These are phyloP conservation scores for Peronospora farinosa DNA, from an alignment of 352 stramenopile genomes.

Conservation along the genomic window DNA sequence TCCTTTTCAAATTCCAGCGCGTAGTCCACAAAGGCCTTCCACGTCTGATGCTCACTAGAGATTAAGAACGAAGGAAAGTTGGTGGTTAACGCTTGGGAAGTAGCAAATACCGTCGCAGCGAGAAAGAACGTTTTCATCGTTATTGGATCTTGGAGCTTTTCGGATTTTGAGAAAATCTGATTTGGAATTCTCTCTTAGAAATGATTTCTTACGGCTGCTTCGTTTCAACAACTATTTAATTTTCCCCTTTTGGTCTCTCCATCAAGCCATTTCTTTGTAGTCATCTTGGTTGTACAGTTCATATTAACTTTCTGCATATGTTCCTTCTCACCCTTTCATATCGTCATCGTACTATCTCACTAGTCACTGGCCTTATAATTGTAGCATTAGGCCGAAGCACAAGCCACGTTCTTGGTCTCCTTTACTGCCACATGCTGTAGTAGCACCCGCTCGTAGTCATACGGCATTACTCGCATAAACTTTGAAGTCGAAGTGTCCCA, in stretches of 20 bases:
- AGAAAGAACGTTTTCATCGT: conserved; percentile 25
- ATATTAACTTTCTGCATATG: no score
- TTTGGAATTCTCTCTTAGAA: no score
- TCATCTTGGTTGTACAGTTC: no score
- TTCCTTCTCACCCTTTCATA: no score
- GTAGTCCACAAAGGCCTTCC: conserved; percentile 51
- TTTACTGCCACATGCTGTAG: conserved; percentile 33
- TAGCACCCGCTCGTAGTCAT: conserved; percentile 61
- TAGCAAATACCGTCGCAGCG: conserved; percentile 2
- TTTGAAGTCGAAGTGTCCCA: conserved; percentile 67
- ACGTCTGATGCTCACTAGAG: conserved; percentile 25
- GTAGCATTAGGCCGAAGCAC: conserved; percentile 14
- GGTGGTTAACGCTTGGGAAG: conserved; percentile 9
- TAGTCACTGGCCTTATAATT: background rate
- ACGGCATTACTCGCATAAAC: conserved; percentile 61
- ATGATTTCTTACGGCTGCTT: no score
- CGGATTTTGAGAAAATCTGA: background rate
- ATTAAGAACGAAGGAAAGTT: conserved; percentile 15
- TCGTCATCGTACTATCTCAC: background rate
- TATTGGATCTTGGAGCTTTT: conserved; percentile 5
- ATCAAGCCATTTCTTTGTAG: no score
- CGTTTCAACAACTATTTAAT: no score
- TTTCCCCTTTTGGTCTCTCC: no score
- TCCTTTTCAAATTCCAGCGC: conserved; percentile 46
- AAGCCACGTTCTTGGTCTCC: conserved; percentile 27